These are phyloP conservation scores for Rusavskia elegans DNA, from an alignment of 495 filamentous ascomycete genomes.

Conservation along the genomic window DNA sequence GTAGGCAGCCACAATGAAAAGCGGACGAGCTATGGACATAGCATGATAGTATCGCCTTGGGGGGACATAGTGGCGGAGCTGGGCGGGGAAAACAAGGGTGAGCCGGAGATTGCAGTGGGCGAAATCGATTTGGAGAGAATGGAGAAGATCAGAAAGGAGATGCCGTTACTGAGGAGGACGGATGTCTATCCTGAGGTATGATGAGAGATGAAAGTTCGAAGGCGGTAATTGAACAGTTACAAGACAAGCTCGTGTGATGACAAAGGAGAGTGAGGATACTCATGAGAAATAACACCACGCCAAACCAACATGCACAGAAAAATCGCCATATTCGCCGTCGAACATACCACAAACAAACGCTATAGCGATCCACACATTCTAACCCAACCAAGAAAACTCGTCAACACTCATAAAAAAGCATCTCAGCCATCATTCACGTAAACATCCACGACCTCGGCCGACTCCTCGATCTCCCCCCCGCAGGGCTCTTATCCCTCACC, in stretches of 20 bases:
- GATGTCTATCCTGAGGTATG: conserved; percentile 41
- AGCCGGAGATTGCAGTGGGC: conserved; percentile 35
- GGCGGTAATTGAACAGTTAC: too few relatives aligned
- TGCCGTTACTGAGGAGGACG: conserved; percentile 46
- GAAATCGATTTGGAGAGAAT: conserved; percentile 35
- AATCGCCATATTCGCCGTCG: too few relatives aligned
- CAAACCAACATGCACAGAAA: too few relatives aligned
- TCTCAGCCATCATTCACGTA: background rate
- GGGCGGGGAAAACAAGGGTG: conserved; percentile 28
- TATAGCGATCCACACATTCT: too few relatives aligned
- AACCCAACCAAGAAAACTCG: too few relatives aligned
- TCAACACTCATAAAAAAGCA: too few relatives aligned
- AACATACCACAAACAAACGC: too few relatives aligned
- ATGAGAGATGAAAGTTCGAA: background rate
- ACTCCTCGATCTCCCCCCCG: conserved; percentile 4
- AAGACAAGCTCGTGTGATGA: too few relatives aligned
- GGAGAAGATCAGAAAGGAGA: conserved; percentile 37
- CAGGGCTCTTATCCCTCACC: conserved; percentile 42
- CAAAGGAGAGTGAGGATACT: too few relatives aligned
- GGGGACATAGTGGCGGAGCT: conserved; percentile 56
- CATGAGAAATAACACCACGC: too few relatives aligned
- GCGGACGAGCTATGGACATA: conserved; percentile 72
- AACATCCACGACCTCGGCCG: conserved; percentile 8
- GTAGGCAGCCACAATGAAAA: conserved; percentile 64
- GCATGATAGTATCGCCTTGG: conserved; percentile 82